Evolutionary conservation across 768 basidiomycete genomes (phyloP).

Genomic region (Termitomyces sp.): DNA sequence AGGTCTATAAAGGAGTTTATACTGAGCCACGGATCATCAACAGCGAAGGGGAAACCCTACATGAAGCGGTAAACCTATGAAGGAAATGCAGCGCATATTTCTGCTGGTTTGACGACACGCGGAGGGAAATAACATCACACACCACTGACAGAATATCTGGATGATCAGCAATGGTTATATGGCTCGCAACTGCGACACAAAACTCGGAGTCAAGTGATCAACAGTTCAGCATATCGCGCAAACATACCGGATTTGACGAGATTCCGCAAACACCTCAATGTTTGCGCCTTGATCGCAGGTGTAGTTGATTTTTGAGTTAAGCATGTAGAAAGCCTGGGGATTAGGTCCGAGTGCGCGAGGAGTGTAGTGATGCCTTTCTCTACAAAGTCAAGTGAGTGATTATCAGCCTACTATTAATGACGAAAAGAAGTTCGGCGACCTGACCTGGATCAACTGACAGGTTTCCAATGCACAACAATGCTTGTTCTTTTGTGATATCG

Average conservation of each 20-base stretch:
- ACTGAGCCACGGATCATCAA: background rate
- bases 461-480: slow-evolving; percentile 18
- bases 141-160: slow-evolving; percentile 11
- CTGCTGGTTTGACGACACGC: slow-evolving; percentile 17
- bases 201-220: background rate
- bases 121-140: slow-evolving; percentile 10
- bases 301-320: slow-evolving; percentile 7
- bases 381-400: background rate
- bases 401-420: background rate
- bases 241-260: slow-evolving; percentile 18
- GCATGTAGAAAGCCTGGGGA: slow-evolving; percentile 15
- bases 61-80: slow-evolving; percentile 12
- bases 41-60: background rate
- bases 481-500: slow-evolving; percentile 16
- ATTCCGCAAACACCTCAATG: slow-evolving; percentile 19
- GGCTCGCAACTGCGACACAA: slow-evolving; percentile 9
- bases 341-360: slow-evolving; percentile 9
- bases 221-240: background rate
- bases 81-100: slow-evolving; percentile 21
- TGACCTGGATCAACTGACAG: slow-evolving; percentile 16
- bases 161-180: slow-evolving; percentile 7
- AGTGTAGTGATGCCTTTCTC: slow-evolving; percentile 12
- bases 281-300: slow-evolving; percentile 15
- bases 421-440: background rate
- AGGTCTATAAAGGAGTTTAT: too few relatives aligned